A percentile compares a stretch with the other conserved stretches of the same genome.
Evolutionary conservation across 169 alveolate species (phyloP).

Genomic region (Plasmodium chabaudi): DNA sequence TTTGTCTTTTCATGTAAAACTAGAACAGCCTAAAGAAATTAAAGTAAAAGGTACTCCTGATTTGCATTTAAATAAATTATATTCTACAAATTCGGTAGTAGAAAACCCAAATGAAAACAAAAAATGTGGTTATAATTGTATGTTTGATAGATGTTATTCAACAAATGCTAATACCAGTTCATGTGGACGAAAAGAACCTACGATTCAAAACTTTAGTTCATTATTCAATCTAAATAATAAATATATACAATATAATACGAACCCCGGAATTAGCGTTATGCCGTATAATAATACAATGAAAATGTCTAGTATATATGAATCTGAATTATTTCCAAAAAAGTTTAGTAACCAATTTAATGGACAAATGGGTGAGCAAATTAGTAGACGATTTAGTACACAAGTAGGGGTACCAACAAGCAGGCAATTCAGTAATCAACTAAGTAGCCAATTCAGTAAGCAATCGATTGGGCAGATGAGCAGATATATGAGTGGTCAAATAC

Average conservation of each 20-base stretch:
- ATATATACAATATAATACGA: slow-evolving; percentile 28
- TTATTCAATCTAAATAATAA: slow-evolving; percentile 62
- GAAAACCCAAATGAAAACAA: slow-evolving; percentile 9
- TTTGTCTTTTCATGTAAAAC: slow-evolving; percentile 40
- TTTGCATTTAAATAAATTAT: slow-evolving; percentile 34
- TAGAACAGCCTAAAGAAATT: slow-evolving; percentile 25
- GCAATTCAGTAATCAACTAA: not conserved
- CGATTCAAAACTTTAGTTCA: slow-evolving; percentile 50
- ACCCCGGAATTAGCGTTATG: not conserved
- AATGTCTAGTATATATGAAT: slow-evolving; percentile 51
- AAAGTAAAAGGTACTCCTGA: slow-evolving; percentile 16
- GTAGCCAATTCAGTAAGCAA: not conserved
- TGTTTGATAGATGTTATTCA: slow-evolving; percentile 47
- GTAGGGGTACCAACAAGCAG: slow-evolving; percentile 2
- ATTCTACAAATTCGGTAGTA: slow-evolving; percentile 6
- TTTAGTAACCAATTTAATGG: not conserved
- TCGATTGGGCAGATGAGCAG: not conserved
- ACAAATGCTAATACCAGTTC: slow-evolving; percentile 1
- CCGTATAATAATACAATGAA: slow-evolving; percentile 22
- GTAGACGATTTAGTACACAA: not conserved
- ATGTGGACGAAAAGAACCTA: slow-evolving; percentile 63
- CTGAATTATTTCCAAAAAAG: slow-evolving; percentile 27
- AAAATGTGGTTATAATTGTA: slow-evolving; percentile 45
- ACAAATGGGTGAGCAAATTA: not conserved
- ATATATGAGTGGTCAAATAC: not conserved